A percentile compares a stretch with the other conserved stretches of the same genome.
These are phyloP conservation scores for Rhizopus arrhizus DNA, from an alignment of 371 early-diverging fungal genomes.

Conservation along the genomic window DNA sequence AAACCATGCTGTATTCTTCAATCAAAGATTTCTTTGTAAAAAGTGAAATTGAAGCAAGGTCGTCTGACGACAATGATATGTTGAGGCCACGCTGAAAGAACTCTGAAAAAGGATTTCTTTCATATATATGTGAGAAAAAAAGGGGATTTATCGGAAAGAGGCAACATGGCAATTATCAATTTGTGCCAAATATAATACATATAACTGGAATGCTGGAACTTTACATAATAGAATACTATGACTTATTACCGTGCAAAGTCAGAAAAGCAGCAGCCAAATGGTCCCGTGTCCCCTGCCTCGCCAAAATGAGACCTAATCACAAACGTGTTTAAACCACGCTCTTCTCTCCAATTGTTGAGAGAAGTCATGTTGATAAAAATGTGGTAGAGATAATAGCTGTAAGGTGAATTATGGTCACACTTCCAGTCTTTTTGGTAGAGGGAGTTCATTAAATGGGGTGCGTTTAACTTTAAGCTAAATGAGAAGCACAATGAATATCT, in stretches of 20 bases:
- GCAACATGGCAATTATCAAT: constrained; percentile 98
- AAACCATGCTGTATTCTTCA: constrained; percentile 96
- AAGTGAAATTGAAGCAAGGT: constrained; percentile 97
- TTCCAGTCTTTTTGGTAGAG: too few species aligned
- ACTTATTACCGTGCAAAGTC: constrained; percentile 84
- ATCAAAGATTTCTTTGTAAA: constrained; percentile 97
- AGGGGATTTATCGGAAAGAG: constrained; percentile 95
- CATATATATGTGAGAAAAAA: constrained; percentile 94
- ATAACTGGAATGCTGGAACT: constrained; percentile 94
- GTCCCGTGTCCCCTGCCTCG: constrained; percentile 96
- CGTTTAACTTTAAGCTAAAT: too few species aligned
- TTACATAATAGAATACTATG: constrained; percentile 96
- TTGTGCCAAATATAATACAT: constrained; percentile 92
- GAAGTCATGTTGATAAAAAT: constrained; percentile 89
- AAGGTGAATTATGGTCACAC: constrained; percentile 79
- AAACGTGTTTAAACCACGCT: constrained; percentile 87
- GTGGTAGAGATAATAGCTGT: constrained; percentile 94
- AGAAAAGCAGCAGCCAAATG: constrained; percentile 92
- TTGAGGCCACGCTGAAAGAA: constrained; percentile 96
- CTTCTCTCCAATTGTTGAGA: constrained; percentile 83
- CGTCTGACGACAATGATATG: constrained; percentile 94
- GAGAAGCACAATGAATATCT: constrained; percentile 11
- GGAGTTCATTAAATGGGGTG: too few species aligned
- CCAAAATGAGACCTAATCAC: constrained; percentile 94
- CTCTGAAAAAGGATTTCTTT: constrained; percentile 90